These are phyloP conservation scores for Urtica urens DNA, from an alignment of 306 rosid genomes.

Conservation along the genomic window DNA sequence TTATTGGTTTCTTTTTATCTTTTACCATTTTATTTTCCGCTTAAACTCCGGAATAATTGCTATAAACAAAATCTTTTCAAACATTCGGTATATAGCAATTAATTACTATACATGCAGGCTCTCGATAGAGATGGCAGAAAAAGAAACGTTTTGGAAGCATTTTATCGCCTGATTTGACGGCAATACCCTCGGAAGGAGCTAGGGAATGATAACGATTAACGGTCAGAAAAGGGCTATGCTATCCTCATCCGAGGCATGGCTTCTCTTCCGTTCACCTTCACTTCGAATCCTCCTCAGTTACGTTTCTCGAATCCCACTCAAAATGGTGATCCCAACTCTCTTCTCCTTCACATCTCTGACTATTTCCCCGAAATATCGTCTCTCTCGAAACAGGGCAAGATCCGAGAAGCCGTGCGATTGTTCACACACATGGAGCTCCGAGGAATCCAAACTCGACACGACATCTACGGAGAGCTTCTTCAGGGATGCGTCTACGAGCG, in stretches of 20 bases:
- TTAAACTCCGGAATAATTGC: too few relatives aligned
- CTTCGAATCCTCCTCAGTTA: slow-evolving; percentile 13
- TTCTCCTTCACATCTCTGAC: background rate
- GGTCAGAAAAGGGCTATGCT: slow-evolving; percentile 3
- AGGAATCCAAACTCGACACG: slow-evolving; percentile 25
- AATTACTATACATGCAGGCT: too few relatives aligned
- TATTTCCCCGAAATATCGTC: slow-evolving; percentile 27
- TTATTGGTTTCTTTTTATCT: too few relatives aligned
- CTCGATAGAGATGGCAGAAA: too few relatives aligned
- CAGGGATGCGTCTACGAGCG: slow-evolving; percentile 70
- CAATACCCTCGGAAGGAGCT: slow-evolving; percentile 7
- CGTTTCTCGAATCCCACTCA: slow-evolving; percentile 21
- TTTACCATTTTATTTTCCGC: too few relatives aligned
- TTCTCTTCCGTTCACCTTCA: slow-evolving; percentile 25
- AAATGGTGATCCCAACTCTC: slow-evolving; percentile 14
- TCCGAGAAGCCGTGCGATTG: slow-evolving; percentile 34
- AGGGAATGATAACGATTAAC: slow-evolving; percentile 15
- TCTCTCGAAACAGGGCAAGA: slow-evolving; percentile 45
- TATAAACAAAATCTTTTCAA: too few relatives aligned
- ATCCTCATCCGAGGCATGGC: slow-evolving; percentile 32
- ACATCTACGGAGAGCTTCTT: slow-evolving; percentile 55
- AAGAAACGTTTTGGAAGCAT: too few relatives aligned
- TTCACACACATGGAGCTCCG: slow-evolving; percentile 26
- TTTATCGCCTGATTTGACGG: slow-evolving; percentile 5
- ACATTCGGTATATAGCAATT: too few relatives aligned